Evolutionary conservation across 1,284 basidiomycete species (phyloP).

Genomic region (Hypsizygus ulmarius): DNA sequence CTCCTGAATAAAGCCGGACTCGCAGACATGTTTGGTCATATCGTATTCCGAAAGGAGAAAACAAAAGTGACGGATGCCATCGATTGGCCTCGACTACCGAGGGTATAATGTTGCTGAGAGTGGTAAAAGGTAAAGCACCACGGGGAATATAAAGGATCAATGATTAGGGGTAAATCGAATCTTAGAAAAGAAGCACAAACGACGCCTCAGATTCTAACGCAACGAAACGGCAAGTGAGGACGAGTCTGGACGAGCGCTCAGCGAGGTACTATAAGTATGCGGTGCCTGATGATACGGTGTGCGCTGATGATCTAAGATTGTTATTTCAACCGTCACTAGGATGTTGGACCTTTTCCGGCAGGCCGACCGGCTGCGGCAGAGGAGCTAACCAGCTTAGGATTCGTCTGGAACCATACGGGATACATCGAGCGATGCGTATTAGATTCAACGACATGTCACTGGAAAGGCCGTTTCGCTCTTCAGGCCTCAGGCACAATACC

Average conservation of each 20-base stretch:
- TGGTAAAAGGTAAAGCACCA: too few species aligned
- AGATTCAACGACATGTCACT: slow-evolving; percentile 12
- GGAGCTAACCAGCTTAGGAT: slow-evolving; percentile 21
- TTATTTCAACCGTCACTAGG: slow-evolving; percentile 14
- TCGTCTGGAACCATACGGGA: background rate
- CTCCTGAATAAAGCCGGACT: too few species aligned
- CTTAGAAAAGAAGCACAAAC: too few species aligned
- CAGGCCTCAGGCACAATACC: slow-evolving; percentile 16
- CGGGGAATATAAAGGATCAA: too few species aligned
- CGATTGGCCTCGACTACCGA: too few species aligned
- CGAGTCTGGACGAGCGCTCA: too few species aligned
- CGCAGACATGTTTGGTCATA: too few species aligned
- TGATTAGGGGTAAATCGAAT: too few species aligned
- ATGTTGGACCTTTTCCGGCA: slow-evolving; percentile 9
- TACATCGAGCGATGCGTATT: slow-evolving; percentile 1
- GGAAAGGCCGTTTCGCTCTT: slow-evolving; percentile 7
- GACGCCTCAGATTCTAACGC: background rate
- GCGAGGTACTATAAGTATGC: background rate
- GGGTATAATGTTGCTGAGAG: too few species aligned
- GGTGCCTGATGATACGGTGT: slow-evolving; percentile 15
- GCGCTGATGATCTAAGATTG: slow-evolving; percentile 20
- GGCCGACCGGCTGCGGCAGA: slow-evolving; percentile 7
- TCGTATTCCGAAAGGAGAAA: too few species aligned
- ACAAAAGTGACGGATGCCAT: too few species aligned
- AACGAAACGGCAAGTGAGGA: background rate